Conservation (phyloP, 164 flowering plant species). For the Hamamelis virginiana region DNA sequence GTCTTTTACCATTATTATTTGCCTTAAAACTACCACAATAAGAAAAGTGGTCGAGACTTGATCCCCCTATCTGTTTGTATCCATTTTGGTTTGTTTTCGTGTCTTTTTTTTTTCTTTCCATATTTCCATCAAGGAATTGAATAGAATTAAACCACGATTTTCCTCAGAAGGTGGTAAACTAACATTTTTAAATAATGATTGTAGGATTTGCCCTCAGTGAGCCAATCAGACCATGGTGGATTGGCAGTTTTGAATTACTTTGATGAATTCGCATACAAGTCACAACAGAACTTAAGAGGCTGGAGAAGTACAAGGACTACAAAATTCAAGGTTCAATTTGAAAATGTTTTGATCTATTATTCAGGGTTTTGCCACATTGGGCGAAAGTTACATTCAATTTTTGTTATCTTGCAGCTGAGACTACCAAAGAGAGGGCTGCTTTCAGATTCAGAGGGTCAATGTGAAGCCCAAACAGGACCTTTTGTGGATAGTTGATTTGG, state of each 20-base stretch:
- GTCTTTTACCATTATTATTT: too few relatives aligned
- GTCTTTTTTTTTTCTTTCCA: neutral
- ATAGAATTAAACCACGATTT: neutral
- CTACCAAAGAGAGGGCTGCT: constrained; percentile 41
- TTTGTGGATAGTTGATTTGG: neutral
- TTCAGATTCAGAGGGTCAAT: constrained; percentile 13
- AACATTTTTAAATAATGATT: neutral
- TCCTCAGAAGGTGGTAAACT: neutral
- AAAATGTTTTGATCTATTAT: constrained; percentile 4
- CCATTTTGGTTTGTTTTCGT: neutral
- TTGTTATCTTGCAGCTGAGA: constrained; percentile 46
- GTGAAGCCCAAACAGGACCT: neutral
- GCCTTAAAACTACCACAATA: too few relatives aligned
- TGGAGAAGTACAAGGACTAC: constrained; percentile 70
- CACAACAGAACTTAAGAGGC: constrained; percentile 40
- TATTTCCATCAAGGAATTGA: neutral
- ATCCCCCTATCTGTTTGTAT: neutral
- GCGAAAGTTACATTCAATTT: neutral
- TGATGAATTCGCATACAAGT: constrained; percentile 41
- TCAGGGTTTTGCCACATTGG: neutral
- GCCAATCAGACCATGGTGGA: constrained; percentile 17
- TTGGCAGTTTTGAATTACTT: constrained; percentile 22
- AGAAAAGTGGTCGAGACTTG: too few relatives aligned
- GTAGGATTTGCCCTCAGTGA: constrained; percentile 30
- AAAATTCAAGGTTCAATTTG: constrained; percentile 59